Evolutionary conservation across 768 basidiomycete genomes (phyloP), one percentile per base, ranked within the genome.

Genomic region (Mrakia hoshinonis): DNA sequence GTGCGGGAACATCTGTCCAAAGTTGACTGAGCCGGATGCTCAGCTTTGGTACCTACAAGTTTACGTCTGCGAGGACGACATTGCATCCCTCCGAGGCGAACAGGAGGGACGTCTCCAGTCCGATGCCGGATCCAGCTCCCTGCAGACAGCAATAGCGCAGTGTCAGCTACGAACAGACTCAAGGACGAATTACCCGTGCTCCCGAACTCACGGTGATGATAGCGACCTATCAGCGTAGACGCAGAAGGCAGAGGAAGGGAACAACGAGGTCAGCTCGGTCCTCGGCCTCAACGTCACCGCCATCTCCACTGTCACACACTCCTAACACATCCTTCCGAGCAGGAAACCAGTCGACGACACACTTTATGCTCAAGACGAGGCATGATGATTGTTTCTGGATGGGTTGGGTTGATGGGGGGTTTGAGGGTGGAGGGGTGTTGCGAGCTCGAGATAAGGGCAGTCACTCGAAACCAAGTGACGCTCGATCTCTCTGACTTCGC

Each of bases 51-150:
- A 67, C 70, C 39, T 13, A 72, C 70, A 87, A 74, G 79, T 93
- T 96, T 79, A 98, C 86, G 79, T 99, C 96, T 43, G 87, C 89
- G 54, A 94, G 85, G 54, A 97, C 78, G 73, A 98, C 87, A 76
- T 88, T 85, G n/a, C 92, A 92, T 31, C 95, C 94, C 79, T 99
- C 96, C 73, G 86, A 85, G 1, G 95, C 95, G 79, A 99, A 99
- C 58, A 97, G 85, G 73, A 97, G 83, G n/a, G 92, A 87, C 0
- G 93, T 89, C 81, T 99, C 93, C 61, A 98, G 85, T 34, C 96
- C 96, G 79, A 99, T 96, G 0, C 96, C 96, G 69, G 70, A 72
- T 15, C 70, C 70, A 48, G 70, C 70, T 34, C 70, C 70, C 70
- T 72, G n/a, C 12, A 7, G 31, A 36, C 34, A 36, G 18, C n/a